A percentile compares a stretch with the other conserved stretches of the same genome.
These are phyloP conservation scores for Xylaria venustula DNA, from an alignment of 495 filamentous ascomycete species.

Conservation along the genomic window DNA sequence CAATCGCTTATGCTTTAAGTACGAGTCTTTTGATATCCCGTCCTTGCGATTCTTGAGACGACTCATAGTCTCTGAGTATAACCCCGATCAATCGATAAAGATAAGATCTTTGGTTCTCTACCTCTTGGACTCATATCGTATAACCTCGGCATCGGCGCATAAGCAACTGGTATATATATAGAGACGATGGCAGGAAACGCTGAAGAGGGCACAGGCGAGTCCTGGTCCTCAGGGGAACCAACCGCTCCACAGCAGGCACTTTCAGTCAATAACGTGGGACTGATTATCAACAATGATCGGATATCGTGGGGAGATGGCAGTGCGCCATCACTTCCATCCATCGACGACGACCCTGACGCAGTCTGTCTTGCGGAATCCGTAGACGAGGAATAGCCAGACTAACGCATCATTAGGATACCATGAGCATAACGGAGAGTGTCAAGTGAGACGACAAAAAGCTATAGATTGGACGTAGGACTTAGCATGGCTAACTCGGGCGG, in stretches of 20 bases:
- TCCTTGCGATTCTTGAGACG: neutral
- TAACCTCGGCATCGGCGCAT: too few relatives aligned
- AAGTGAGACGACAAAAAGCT: conserved; percentile 1
- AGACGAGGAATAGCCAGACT: neutral
- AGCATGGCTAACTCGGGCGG: neutral
- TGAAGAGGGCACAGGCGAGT: neutral
- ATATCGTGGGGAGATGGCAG: conserved; percentile 29
- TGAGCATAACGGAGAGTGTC: conserved; percentile 7
- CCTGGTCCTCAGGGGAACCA: neutral
- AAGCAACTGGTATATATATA: neutral
- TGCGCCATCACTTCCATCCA: conserved; percentile 28
- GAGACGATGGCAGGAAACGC: neutral
- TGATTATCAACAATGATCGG: neutral
- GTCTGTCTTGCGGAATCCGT: neutral
- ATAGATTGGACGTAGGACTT: conserved; percentile 1
- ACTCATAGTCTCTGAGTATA: neutral
- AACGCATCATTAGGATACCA: conserved; percentile 3
- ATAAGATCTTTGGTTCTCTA: too few relatives aligned
- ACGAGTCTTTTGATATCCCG: neutral
- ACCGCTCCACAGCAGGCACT: neutral
- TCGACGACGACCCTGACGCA: conserved; percentile 18
- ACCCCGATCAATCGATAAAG: too few relatives aligned
- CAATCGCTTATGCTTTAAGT: neutral
- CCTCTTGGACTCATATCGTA: too few relatives aligned
- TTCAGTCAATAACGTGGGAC: neutral